Conservation (phyloP, 2,329 filamentous ascomycete genomes). For the Neonectria neomacrospora region DNA sequence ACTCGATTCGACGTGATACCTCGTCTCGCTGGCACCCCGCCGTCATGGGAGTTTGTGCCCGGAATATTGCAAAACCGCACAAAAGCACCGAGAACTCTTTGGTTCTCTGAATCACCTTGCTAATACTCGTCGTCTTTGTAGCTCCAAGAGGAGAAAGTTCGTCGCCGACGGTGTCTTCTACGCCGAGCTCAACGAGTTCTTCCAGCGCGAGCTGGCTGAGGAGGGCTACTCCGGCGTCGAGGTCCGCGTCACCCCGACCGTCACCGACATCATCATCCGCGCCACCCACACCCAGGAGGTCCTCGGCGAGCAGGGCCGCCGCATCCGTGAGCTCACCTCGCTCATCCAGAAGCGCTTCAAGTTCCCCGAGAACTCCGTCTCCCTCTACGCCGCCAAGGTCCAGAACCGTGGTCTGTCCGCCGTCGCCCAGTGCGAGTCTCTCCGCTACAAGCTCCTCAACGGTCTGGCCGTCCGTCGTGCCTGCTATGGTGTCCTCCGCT, state of each 20-base stretch:
- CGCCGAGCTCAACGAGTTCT: constrained; percentile 99
- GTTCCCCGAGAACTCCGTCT: constrained; percentile 99
- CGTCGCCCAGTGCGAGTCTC: constrained; percentile 99
- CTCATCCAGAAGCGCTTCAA: constrained; percentile 99
- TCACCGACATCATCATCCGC: constrained; percentile 99
- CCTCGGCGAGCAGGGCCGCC: constrained; percentile 98
- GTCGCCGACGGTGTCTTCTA: constrained; percentile 99
- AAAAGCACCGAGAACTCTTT: constrained; percentile 7
- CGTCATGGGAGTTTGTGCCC: constrained; percentile 9
- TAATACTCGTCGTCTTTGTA: constrained; percentile 51
- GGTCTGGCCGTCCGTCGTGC: constrained; percentile 97
- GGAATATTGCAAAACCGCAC: constrained; percentile 10
- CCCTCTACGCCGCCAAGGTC: constrained; percentile 99
- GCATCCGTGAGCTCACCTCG: constrained; percentile 99
- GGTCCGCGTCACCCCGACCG: constrained; percentile 99
- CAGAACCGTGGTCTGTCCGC: constrained; percentile 99
- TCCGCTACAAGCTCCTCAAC: constrained; percentile 99
- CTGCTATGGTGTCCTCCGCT: constrained; percentile 99
- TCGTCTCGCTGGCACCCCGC: constrained; percentile 18
- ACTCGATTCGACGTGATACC: constrained; percentile 9
- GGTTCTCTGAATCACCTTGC: constrained; percentile 27
- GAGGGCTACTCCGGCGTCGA: constrained; percentile 99
- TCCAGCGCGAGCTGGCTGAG: constrained; percentile 99
- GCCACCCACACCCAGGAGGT: constrained; percentile 99
- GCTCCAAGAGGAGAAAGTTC: constrained; percentile 94